Conservation (phyloP, 805 yeast genomes). For the Metschnikowia cubensis region DNA sequence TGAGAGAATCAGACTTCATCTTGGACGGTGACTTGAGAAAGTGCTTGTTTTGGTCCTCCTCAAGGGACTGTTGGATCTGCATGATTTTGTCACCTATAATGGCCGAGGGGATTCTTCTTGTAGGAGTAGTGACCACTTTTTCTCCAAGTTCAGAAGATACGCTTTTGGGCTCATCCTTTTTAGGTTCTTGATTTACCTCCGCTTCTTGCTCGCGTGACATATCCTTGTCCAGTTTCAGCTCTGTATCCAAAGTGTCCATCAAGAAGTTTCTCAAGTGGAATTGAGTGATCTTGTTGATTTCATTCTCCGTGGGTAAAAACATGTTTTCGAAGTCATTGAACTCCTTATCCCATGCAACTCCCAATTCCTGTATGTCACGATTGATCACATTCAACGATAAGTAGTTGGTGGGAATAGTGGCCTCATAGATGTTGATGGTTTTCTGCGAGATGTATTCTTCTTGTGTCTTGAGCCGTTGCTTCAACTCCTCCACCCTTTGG, state of each 20-base stretch:
- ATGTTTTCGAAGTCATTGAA: slow-evolving; percentile 74
- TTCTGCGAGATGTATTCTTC: slow-evolving; percentile 38
- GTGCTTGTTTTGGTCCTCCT: slow-evolving; percentile 15
- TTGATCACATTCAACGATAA: slow-evolving; percentile 66
- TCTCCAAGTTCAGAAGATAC: not conserved
- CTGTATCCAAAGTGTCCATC: slow-evolving; percentile 43
- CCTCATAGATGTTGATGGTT: slow-evolving; percentile 50
- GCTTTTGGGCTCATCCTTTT: not conserved
- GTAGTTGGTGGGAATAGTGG: slow-evolving; percentile 60
- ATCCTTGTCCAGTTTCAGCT: slow-evolving; percentile 15
- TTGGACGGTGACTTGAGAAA: slow-evolving; percentile 9
- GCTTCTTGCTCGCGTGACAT: not conserved
- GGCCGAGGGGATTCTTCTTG: slow-evolving; percentile 17
- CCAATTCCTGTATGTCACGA: slow-evolving; percentile 70
- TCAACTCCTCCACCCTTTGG: slow-evolving; percentile 54
- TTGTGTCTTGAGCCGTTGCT: slow-evolving; percentile 50
- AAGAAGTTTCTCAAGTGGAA: slow-evolving; percentile 77
- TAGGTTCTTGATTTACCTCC: not conserved
- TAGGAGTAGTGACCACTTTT: slow-evolving; percentile 3
- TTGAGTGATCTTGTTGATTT: slow-evolving; percentile 85
- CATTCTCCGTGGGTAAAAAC: slow-evolving; percentile 87
- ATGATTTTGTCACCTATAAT: slow-evolving; percentile 18
- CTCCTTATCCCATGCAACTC: slow-evolving; percentile 83
- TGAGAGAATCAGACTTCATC: slow-evolving; percentile 5
- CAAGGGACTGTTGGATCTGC: slow-evolving; percentile 18